Evolutionary conservation across 2,329 filamentous ascomycete species (phyloP).

Genomic region (Colletotrichum tropicale): DNA sequence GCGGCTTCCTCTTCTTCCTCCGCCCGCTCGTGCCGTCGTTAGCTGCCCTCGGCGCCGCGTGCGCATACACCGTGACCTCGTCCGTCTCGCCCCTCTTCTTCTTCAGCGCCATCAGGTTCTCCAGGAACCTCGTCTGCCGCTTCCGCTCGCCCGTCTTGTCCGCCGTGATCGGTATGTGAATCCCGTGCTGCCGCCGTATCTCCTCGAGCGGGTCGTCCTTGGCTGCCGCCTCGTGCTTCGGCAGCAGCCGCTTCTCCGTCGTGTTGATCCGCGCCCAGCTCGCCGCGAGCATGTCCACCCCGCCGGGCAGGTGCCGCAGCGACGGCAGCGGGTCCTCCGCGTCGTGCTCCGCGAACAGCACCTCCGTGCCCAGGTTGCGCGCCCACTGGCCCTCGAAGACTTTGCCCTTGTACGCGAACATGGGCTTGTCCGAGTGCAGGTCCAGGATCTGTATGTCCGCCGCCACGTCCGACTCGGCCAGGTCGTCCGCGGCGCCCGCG

Average conservation of each 20-base stretch:
- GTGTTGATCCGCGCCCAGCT: constrained; percentile 74
- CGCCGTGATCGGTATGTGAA: constrained; percentile 50
- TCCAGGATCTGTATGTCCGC: constrained; percentile 79
- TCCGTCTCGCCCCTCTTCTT: constrained; percentile 68
- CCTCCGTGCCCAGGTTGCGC: constrained; percentile 82
- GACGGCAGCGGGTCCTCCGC: constrained; percentile 43
- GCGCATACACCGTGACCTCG: constrained; percentile 64
- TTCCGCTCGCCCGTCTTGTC: constrained; percentile 53
- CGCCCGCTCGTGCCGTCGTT: constrained; percentile 15
- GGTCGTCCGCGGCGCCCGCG: constrained; percentile 20
- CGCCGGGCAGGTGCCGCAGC: constrained; percentile 56
- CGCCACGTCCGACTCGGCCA: constrained; percentile 16
- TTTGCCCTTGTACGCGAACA: constrained; percentile 80
- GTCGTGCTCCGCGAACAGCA: constrained; percentile 68
- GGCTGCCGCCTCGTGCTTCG: constrained; percentile 37
- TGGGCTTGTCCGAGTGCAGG: constrained; percentile 75
- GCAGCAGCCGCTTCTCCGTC: constrained; percentile 63
- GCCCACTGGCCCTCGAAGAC: constrained; percentile 84
- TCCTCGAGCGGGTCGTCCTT: constrained; percentile 38
- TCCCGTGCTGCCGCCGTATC: constrained; percentile 45
- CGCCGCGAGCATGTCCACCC: constrained; percentile 75
- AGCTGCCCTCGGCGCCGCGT: constrained; percentile 38
- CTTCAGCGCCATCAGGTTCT: constrained; percentile 70
- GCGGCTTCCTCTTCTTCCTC: constrained; percentile 24
- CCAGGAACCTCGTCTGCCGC: constrained; percentile 63